Evolutionary conservation across 768 basidiomycete species (phyloP).

Genomic region (Tremella fuciformis): DNA sequence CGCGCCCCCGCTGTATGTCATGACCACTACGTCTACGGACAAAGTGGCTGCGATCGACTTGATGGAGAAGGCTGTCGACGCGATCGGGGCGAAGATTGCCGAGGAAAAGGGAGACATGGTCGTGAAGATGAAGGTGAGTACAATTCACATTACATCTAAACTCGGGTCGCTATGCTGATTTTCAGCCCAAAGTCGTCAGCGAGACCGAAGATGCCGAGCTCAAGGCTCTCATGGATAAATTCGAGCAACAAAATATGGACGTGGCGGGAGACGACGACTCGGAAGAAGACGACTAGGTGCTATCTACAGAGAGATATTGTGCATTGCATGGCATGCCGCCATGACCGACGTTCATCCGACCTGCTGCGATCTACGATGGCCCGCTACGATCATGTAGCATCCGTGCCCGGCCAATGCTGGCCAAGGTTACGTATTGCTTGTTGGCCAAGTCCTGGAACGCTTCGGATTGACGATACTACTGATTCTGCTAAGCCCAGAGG

Average conservation of each 20-base stretch:
- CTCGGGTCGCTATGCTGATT: no score
- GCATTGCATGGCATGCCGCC: no score
- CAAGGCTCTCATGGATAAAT: slow-evolving; percentile 94
- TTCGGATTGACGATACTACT: no score
- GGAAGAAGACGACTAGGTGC: slow-evolving; percentile 51
- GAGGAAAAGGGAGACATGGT: slow-evolving; percentile 77
- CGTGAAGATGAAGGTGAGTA: slow-evolving; percentile 89
- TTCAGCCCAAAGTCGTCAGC: slow-evolving; percentile 91
- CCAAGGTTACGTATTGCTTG: no score
- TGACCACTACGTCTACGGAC: slow-evolving; percentile 94
- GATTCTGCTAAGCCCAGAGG: no score
- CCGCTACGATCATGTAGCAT: no score
- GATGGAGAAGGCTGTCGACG: slow-evolving; percentile 87
- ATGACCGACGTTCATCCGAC: no score
- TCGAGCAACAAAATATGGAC: slow-evolving; percentile 88
- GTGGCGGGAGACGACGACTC: slow-evolving; percentile 93
- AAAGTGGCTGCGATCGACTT: slow-evolving; percentile 88
- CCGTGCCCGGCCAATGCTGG: no score
- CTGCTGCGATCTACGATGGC: no score
- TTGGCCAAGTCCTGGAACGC: no score
- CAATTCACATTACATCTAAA: neutral
- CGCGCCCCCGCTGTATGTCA: slow-evolving; percentile 91
- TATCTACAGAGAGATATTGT: no score
- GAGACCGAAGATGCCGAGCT: slow-evolving; percentile 97
- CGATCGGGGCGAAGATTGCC: slow-evolving; percentile 80